Evolutionary conservation across 257 asterid species (phyloP).

Genomic region (Marsdenia floribunda): DNA sequence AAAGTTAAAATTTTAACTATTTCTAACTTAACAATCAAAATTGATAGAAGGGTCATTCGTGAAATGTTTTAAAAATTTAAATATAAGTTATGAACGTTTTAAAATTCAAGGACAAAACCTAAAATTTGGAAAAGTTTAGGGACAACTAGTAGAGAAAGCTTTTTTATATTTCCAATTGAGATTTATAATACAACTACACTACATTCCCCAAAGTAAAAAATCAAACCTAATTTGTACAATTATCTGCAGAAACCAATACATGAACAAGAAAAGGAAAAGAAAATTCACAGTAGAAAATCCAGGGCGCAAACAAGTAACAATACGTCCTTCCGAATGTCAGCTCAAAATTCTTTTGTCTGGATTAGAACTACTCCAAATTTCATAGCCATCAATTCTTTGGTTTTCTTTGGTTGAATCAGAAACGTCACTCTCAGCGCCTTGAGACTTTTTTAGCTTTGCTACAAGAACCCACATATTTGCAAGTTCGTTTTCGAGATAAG

Average conservation of each 20-base stretch:
- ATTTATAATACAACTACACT: background rate
- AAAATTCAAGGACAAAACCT: too few relatives aligned
- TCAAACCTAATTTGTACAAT: conserved; percentile 3
- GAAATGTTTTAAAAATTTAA: too few relatives aligned
- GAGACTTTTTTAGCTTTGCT: conserved; percentile 75
- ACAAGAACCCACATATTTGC: conserved; percentile 97
- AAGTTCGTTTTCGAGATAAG: conserved; percentile 90
- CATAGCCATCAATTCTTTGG: conserved; percentile 31
- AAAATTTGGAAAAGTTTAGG: too few relatives aligned
- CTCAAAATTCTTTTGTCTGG: background rate
- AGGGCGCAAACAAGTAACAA: background rate
- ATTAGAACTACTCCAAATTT: conserved; percentile 10
- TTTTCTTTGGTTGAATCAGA: conserved; percentile 36
- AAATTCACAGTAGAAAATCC: background rate
- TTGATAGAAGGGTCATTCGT: too few relatives aligned
- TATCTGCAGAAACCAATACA: background rate
- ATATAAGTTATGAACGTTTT: too few relatives aligned
- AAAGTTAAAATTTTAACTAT: too few relatives aligned
- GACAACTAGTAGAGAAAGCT: background rate
- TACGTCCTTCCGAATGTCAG: background rate
- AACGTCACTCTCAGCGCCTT: conserved; percentile 45
- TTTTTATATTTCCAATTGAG: background rate
- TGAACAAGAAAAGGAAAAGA: background rate
- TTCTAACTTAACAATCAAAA: too few relatives aligned
- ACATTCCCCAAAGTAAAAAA: background rate